Evolutionary conservation across 2,329 filamentous ascomycete species (phyloP).

Genomic region (Thermothelomyces thermophilus): DNA sequence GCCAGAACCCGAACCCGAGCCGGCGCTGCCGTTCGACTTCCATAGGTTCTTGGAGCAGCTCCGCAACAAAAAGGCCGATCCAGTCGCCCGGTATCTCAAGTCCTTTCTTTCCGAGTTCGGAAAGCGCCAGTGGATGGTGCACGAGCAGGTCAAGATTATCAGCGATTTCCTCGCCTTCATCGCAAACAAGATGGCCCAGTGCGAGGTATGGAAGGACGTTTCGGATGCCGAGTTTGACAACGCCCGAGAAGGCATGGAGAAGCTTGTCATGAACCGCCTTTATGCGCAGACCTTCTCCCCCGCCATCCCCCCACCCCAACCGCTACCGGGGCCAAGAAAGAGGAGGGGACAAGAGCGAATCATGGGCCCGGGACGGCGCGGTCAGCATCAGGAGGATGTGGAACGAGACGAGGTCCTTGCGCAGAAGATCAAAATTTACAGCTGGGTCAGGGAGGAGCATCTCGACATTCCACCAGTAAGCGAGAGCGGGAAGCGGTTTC

Average conservation of each 20-base stretch:
- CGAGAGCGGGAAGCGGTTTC: conserved; percentile 80
- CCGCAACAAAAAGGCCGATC: conserved; percentile 94
- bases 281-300: conserved; percentile 96
- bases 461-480: conserved; percentile 82
- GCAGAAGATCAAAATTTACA: conserved; percentile 95
- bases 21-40: conserved; percentile 88
- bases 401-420: conserved; percentile 92
- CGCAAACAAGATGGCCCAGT: conserved; percentile 94
- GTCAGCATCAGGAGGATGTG: conserved; percentile 96
- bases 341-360: conserved; percentile 61
- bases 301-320: conserved; percentile 75
- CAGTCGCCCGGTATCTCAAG: conserved; percentile 89
- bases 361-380: conserved; percentile 75
- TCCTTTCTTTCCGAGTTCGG: conserved; percentile 93
- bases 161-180: conserved; percentile 95
- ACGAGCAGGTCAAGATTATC: conserved; percentile 99
- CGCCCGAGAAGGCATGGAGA: conserved; percentile 97
- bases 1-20: conserved; percentile 71
- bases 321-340: conserved; percentile 61
- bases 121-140: conserved; percentile 98
- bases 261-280: conserved; percentile 95
- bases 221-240: conserved; percentile 98
- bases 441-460: conserved; percentile 89
- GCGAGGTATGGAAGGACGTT: conserved; percentile 92
- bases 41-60: conserved; percentile 95